Base-by-base conservation (phyloP, 164 flowering plant species). In the Magnolia kwangsiensis region DNA sequence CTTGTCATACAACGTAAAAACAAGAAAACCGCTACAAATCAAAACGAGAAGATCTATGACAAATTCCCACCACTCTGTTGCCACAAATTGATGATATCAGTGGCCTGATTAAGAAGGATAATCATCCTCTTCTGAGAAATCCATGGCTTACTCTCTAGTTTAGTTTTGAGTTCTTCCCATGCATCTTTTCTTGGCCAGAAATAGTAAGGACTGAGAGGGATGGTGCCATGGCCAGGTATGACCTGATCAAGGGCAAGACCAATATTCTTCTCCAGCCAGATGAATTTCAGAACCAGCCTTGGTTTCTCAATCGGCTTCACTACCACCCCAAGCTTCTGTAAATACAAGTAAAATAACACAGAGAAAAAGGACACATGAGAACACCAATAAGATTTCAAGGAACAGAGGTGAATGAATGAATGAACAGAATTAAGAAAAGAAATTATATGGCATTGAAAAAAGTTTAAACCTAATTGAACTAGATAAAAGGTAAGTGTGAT, bases 121-220 rank as follows among this genome's bases (percentile, higher is more conserved):
- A 92, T 87, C 93, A 90, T 89, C 82, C 89, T 88, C 87, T 89
- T 89, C 82, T 88, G 93, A 51, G 98, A 92, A 55, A 96, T 93
- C 99, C 98, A 96, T 1, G 96, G 97, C 85, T 93, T 93, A 75
- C 90, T 90, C 84, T 93, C 99, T 21, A 93, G 87, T 71, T 85
- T 75, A 11, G 82, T 63, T 79, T 90, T 93, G 65, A 93, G 89
- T 84, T 96, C 97, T 80, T 96, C 99, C 98, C 98, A 96, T 9
- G 99, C 98, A 86, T 96, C 99, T 77, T 93, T 92, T 77, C 97
- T 87, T 0, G 98, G 98, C 99, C 99, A 96, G 75, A 96, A 96
- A 83, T 87, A 91, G 87, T 96, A 96, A 2, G 97, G 96, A 78
- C 98, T 93, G n/a, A 96, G 76, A 14, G 99, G 98, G 50, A 91